Percentiles rank a stretch among this genome's conserved stretches.
Conservation (phyloP, 164 flowering plant species). For the Dillenia suffruticosa region DNA sequence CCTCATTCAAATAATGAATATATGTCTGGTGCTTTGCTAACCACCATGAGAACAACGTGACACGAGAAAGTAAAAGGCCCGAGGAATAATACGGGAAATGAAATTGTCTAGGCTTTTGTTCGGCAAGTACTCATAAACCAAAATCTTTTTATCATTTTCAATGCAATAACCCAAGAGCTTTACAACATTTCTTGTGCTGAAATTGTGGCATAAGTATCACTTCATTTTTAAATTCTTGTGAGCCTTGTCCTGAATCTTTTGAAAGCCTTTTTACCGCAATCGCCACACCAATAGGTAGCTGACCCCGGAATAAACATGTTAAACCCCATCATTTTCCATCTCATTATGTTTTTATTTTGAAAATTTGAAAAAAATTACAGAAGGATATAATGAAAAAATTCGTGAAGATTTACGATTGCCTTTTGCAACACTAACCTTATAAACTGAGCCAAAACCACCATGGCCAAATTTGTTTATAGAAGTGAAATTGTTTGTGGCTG, state of each 20-base stretch:
- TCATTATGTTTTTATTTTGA: no score
- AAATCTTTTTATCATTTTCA: slow-evolving; percentile 3
- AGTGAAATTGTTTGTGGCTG: no score
- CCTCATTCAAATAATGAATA: no score
- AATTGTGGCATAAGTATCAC: neutral
- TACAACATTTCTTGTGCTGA: slow-evolving; percentile 6
- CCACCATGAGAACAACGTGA: neutral
- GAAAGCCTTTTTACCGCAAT: neutral
- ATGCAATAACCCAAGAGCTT: slow-evolving; percentile 3
- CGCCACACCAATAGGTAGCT: neutral
- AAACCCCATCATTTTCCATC: no score
- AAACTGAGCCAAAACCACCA: no score
- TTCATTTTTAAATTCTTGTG: no score
- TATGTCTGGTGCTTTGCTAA: no score
- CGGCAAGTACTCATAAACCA: slow-evolving; percentile 5
- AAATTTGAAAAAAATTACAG: no score
- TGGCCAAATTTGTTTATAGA: no score
- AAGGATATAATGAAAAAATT: no score
- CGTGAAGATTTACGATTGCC: no score
- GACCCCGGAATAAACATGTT: neutral
- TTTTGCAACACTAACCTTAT: no score
- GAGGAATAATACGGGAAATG: neutral
- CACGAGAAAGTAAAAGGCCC: neutral
- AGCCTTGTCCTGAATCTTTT: neutral
- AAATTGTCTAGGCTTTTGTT: slow-evolving; percentile 6